Conservation (phyloP, 768 basidiomycete species). For the Mycena albidolilacea region DNA sequence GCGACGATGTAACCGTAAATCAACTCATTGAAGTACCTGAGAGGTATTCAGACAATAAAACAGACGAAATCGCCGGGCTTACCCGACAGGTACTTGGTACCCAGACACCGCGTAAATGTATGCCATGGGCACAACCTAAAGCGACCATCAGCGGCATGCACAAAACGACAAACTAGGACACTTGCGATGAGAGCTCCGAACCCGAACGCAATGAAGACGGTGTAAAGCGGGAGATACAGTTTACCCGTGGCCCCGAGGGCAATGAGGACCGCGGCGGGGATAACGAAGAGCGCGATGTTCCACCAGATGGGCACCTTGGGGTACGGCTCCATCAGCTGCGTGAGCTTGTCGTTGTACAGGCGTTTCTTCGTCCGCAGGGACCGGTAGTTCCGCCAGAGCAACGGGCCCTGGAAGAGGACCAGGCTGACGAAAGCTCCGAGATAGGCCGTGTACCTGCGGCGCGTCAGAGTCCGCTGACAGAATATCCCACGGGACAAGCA, state of each 20-base stretch:
- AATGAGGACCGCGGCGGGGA: conserved; percentile 37
- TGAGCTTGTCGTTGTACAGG: conserved; percentile 41
- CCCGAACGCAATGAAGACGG: conserved; percentile 43
- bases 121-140: conserved; percentile 34
- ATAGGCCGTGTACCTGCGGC: conserved; percentile 40
- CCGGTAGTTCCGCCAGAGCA: conserved; percentile 38
- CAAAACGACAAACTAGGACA: conserved; percentile 1
- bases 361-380: conserved; percentile 10
- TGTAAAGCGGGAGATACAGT: conserved; percentile 44
- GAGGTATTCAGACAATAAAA: not conserved
- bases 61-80: not conserved
- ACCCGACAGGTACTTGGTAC: conserved; percentile 40
- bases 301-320: conserved; percentile 45
- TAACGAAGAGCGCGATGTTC: conserved; percentile 41
- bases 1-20: conserved; percentile 44
- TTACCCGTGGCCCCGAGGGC: conserved; percentile 41
- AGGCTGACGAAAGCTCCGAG: conserved; percentile 43
- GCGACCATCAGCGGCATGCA: not conserved
- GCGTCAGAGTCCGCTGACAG: too few relatives aligned
- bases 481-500: not conserved
- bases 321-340: conserved; percentile 44
- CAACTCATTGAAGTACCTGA: conserved; percentile 46
- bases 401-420: conserved; percentile 44
- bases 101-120: conserved; percentile 45
- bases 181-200: conserved; percentile 43